A percentile compares a stretch with the other conserved stretches of the same genome.
Evolutionary conservation across 75 land plant species (phyloP).

Genomic region (Sequoia sempervirens): DNA sequence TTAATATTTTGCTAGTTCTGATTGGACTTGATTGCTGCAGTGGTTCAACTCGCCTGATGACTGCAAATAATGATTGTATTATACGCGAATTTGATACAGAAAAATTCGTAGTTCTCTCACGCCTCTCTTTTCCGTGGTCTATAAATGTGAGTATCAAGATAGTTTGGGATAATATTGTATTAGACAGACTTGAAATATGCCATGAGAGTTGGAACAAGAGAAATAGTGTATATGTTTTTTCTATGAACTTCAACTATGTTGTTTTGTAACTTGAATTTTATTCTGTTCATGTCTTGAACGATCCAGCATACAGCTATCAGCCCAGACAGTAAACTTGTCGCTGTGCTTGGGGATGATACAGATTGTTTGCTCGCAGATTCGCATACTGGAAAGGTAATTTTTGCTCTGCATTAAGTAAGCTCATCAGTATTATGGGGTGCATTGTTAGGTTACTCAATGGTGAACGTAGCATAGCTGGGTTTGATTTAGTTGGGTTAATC

Average conservation of each 20-base stretch:
- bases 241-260: neutral
- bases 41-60: constrained; percentile 64
- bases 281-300: neutral
- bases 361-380: constrained; percentile 82
- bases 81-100: constrained; percentile 82
- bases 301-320: constrained; percentile 85
- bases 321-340: constrained; percentile 74
- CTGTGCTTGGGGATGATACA: constrained; percentile 85
- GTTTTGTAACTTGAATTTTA: neutral
- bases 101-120: constrained; percentile 49
- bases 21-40: constrained; percentile 37
- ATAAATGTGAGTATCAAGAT: constrained; percentile 75
- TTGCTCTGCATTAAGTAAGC: neutral
- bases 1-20: neutral
- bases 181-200: neutral
- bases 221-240: neutral
- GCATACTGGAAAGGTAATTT: constrained; percentile 77
- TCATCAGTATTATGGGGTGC: neutral
- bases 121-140: constrained; percentile 79
- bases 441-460: neutral
- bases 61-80: constrained; percentile 85
- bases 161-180: neutral
- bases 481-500: neutral
- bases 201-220: neutral
- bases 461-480: neutral